Base-by-base conservation (phyloP, 345 rosid species). In the Lepidium sativum region DNA sequence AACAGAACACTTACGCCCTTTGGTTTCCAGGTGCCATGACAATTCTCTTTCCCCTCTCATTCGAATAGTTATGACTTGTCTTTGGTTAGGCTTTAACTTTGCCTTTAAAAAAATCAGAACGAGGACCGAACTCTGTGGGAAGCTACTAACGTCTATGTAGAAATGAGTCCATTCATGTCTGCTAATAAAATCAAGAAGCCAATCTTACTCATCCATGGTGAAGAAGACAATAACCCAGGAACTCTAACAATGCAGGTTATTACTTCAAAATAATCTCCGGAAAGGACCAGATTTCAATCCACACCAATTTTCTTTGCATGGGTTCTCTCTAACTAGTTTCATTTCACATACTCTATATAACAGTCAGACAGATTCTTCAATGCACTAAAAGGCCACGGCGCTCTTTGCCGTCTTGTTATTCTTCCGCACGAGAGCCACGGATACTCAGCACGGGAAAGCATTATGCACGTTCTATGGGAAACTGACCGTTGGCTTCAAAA, bases 101-200 rank as follows among this genome's bases (percentile, higher is more conserved):
- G 41, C 62, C 53, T 72, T 17, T 42, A 27, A 68, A 68, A 0
- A 3, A 55, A 6, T 12, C 73, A 90, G 99, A 83, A 94, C 48
- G 99, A 94, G 81, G 99, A 88, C 75, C 88, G 99, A 69, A 90
- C 99, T 50, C 85, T 91, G 37, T 94, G 97, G 99, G 96, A 94
- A 76, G 97, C 99, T 41, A 81, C 95, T 17, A 75, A 25, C 56
- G 83, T 79, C 4, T 94, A 91, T 12, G 91, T 94, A 44, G 95
- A 85, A 77, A 88, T 94, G 99, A 94, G 99, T 67, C 99, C 99
- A 9, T 94, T 88, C 80, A 85, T 94, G 87, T 81, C 95, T 5
- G 97, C 99, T 16, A 80, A 94, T 78, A 94, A 84, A 81, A 86
- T 91, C 75, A 94, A 86, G 82, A 94, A 82, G 77, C 97, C 99